Base-by-base conservation (phyloP, 2,329 filamentous ascomycete genomes). In the Ramularia collo-cygni region DNA sequence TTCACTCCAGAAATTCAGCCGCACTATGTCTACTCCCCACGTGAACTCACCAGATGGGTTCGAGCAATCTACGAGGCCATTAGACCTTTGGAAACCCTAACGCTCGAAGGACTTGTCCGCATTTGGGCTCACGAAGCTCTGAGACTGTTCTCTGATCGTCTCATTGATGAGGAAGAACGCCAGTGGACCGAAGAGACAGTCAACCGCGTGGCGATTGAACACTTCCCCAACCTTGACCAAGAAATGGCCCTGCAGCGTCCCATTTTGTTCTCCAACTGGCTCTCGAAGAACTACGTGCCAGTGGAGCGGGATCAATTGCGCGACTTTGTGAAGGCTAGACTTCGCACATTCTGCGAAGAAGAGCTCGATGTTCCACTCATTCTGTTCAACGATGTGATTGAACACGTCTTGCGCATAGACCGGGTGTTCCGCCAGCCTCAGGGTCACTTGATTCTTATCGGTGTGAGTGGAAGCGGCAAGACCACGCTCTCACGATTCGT, bases 91-190 rank as follows among this genome's bases (percentile, higher is more conserved):
- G 92, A 98, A 64, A 83, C 75, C 8, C 72, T 99, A 15, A 79
- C 86, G 1, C 69, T 96, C 2, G 93, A 98, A 66, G 92, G 92
- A 1, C 73, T 99, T 34, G 82, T 98, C 29, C 82, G 92, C 28
- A 95, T 99, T 49, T 99, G 92, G 92, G 89, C 93, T 0, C 92
- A 99, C 54, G 92, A 98, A 68, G 92, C 93, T 42, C 70, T 98
- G 35, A 84, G 92, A 35, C 74, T 99, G 30, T 99, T 98, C 77
- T 89, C 95, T 57, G 92, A 99, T 72, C 84, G 92, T 70, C 77
- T 99, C 33, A 92, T 98, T 21, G 84, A 79, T 1, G 92, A 96
- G 57, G 86, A 95, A 0, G 92, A 99, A 65, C 80, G 92, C 39
- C 79, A 84, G 55, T 99, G 92, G 92, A 99, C 92, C 0, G 84